Conservation (phyloP, 139 green algal species). For the Coelastrella sp. region DNA sequence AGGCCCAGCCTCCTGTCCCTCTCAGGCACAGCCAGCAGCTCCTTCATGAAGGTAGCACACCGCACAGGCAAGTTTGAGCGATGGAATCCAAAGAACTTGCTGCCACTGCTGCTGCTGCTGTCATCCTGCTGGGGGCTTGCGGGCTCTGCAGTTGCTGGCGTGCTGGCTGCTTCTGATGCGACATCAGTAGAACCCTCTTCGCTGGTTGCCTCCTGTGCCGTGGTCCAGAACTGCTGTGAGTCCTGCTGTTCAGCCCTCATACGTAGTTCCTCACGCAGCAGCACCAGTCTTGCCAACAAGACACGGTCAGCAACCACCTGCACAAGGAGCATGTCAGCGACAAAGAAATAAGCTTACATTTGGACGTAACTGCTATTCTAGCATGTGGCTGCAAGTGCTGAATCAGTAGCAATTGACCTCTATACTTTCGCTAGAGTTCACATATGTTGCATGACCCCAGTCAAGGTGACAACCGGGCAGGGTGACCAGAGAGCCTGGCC, state of each 20-base stretch:
- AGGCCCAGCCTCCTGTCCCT: conserved; percentile 47
- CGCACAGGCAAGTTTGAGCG: conserved; percentile 65
- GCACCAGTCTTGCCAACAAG: conserved; percentile 63
- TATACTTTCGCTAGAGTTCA: too few species aligned
- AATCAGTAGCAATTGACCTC: too few species aligned
- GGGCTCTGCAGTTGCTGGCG: not conserved
- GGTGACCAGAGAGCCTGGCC: too few species aligned
- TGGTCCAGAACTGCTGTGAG: not conserved
- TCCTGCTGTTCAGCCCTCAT: not conserved
- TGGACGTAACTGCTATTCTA: too few species aligned
- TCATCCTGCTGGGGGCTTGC: not conserved
- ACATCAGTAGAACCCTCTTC: too few species aligned
- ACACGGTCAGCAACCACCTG: conserved; percentile 50
- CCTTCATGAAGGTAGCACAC: conserved; percentile 67
- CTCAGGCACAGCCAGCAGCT: conserved; percentile 58
- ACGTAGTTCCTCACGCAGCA: conserved; percentile 67
- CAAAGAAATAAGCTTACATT: too few species aligned
- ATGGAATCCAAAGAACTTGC: conserved; percentile 46
- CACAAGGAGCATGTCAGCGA: too few species aligned
- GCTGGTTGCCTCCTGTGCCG: not conserved
- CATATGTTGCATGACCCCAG: too few species aligned
- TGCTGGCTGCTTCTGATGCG: too few species aligned
- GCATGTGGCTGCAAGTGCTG: too few species aligned
- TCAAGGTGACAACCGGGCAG: too few species aligned
- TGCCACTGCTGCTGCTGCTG: conserved; percentile 31